Base-by-base conservation (phyloP, 352 stramenopile genomes). In the Globisporangium barbulae region DNA sequence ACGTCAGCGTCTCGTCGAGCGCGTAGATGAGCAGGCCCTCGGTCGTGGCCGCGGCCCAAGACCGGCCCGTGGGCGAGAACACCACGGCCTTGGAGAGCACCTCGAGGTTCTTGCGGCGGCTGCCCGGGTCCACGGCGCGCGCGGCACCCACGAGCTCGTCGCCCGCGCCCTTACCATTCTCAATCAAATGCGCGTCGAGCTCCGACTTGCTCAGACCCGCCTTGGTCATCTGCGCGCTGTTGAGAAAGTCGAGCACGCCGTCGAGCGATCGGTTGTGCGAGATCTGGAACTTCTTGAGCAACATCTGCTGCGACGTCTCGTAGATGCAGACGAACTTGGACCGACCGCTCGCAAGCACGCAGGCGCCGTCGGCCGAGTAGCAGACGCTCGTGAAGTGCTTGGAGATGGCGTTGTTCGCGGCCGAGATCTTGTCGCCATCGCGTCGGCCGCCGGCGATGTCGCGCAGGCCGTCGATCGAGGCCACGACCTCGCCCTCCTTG, bases 311-410 rank as follows among this genome's bases (percentile, higher is more conserved):
- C 25, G 85, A 96, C 42, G 97, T 90, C 71, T 98, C 93, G 83
- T 99, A 99, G 66, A 99, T 99, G 71, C 98, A 99, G 59, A 99
- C 94, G 72, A 98, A 99, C 75, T 99, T 99, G 56, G 91, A 98
- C 57, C 97, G 96, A 13, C 98, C 97, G 60, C 97, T 97, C 5
- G 97, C 98, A 13, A 99, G 81, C 28, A 99, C 83, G 69, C 96
- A 99, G 13, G 88, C 88, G 59, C 98, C 98, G 70, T 99, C 98
- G 39, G 97, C 96, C 53, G 94, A 99, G 80, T 99, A 99, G 68
- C 93, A 98, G 22, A 99, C 85, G 64, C 91, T 98, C n/a, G 96
- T 99, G 69, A 99, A 99, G 71, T 99, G 97, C 71, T 99, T 98
- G 4, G 91, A 97, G 13, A 96, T 78, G 42, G 95, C 78, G 73